These are phyloP conservation scores for Solanum medicagineum DNA, from an alignment of 257 asterid species.

Conservation along the genomic window DNA sequence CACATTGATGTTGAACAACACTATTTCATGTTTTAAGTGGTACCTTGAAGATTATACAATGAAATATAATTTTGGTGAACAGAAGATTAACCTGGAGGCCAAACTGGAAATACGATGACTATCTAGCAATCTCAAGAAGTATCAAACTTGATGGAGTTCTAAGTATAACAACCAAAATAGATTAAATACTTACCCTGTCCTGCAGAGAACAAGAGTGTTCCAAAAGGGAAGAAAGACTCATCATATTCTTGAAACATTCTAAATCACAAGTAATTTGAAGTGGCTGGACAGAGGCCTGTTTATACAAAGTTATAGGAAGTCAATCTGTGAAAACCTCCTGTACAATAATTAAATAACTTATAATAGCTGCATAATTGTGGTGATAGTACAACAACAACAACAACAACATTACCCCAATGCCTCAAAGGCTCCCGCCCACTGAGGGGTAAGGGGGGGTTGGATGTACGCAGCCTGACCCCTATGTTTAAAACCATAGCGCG, in stretches of 20 bases:
- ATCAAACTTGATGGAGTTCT: not conserved
- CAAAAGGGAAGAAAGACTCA: conserved; percentile 37
- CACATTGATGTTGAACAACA: not conserved
- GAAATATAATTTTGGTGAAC: not conserved
- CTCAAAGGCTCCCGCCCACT: too few species aligned
- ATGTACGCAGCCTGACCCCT: too few species aligned
- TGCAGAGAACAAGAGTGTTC: conserved; percentile 43
- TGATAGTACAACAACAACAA: not conserved
- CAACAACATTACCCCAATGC: too few species aligned
- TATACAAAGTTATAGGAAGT: not conserved
- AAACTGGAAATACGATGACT: not conserved
- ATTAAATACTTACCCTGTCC: conserved; percentile 47
- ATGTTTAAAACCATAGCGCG: too few species aligned
- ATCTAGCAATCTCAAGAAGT: not conserved
- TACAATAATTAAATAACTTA: not conserved
- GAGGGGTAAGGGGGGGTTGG: too few species aligned
- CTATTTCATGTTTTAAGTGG: not conserved
- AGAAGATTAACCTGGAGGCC: not conserved
- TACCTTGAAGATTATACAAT: not conserved
- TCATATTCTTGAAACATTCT: conserved; percentile 42
- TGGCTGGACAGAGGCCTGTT: conserved; percentile 57
- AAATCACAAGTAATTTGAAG: conserved; percentile 46
- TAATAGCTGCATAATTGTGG: not conserved
- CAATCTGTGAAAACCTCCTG: not conserved
- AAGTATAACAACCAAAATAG: not conserved